phyloP scores from a whole-genome alignment of 306 rosid genomes.

The Geum urbanum region DNA sequence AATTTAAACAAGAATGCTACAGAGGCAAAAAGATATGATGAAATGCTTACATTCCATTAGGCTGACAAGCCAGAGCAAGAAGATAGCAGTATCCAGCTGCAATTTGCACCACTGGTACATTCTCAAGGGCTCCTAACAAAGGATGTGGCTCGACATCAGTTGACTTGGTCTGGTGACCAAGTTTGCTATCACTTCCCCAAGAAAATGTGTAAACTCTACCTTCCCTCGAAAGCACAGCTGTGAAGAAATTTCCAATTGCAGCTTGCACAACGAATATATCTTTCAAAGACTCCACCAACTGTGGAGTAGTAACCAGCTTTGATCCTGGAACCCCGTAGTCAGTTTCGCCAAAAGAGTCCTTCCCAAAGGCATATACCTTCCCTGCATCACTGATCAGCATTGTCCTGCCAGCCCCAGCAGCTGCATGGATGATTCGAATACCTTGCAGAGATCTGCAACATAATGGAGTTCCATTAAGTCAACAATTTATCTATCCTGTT shows the following conservation, averaged over 20 bases:
- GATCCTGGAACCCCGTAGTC: constrained; percentile 69
- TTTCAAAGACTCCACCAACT: constrained; percentile 71
- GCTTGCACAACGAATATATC: constrained; percentile 90
- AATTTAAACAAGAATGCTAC: not conserved
- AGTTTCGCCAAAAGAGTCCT: constrained; percentile 81
- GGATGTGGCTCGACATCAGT: constrained; percentile 71
- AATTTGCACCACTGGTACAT: constrained; percentile 87
- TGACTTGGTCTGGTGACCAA: constrained; percentile 82
- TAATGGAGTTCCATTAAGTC: constrained; percentile 44
- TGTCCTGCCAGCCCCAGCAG: constrained; percentile 88
- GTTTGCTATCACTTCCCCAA: constrained; percentile 78
- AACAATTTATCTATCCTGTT: constrained; percentile 37
- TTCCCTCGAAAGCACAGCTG: constrained; percentile 90
- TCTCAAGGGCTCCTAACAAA: constrained; percentile 75
- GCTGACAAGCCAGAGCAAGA: constrained; percentile 90
- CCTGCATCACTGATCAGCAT: constrained; percentile 90
- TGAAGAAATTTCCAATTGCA: constrained; percentile 90
- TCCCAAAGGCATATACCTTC: constrained; percentile 75
- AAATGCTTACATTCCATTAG: constrained; percentile 81
- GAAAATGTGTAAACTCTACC: constrained; percentile 87
- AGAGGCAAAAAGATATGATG: constrained; percentile 17
- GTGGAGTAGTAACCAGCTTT: constrained; percentile 52
- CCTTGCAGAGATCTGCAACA: constrained; percentile 88
- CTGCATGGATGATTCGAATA: constrained; percentile 79
- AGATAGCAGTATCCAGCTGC: constrained; percentile 98